These are phyloP conservation scores for Aegilops longissima DNA, from an alignment of 176 grass and related monocot species.

Conservation along the genomic window DNA sequence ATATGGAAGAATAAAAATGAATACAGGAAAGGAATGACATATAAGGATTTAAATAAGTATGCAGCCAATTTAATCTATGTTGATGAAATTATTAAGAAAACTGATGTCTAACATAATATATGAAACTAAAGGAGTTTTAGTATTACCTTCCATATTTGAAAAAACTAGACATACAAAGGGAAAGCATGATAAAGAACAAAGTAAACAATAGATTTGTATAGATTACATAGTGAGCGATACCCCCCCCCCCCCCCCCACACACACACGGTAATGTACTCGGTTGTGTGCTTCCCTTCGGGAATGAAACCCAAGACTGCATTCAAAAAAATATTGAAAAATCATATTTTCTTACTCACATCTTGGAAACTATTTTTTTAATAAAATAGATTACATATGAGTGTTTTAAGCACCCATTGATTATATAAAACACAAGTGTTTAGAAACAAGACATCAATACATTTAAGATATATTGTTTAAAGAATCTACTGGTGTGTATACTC, in stretches of 20 bases:
- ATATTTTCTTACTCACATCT: not conserved
- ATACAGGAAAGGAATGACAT: not conserved
- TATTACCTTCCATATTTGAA: no score
- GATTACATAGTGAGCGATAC: not conserved
- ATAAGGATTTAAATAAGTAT: not conserved
- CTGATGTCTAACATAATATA: not conserved
- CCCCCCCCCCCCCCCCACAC: no score
- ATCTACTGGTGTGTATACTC: not conserved
- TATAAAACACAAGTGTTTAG: not conserved
- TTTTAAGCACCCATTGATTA: not conserved
- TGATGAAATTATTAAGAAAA: no score
- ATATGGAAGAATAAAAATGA: not conserved
- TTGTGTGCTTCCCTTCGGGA: no score
- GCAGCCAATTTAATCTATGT: no score
- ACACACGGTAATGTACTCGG: no score
- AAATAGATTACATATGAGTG: not conserved
- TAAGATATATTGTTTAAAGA: not conserved
- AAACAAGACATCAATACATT: not conserved
- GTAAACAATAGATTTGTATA: not conserved
- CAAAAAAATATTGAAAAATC: no score
- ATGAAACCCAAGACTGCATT: no score
- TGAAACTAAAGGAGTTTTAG: no score
- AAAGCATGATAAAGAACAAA: not conserved
- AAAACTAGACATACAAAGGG: no score
- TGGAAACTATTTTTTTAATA: not conserved